Evolutionary conservation across 768 basidiomycete species (phyloP).

Genomic region (Mycena polygramma): DNA sequence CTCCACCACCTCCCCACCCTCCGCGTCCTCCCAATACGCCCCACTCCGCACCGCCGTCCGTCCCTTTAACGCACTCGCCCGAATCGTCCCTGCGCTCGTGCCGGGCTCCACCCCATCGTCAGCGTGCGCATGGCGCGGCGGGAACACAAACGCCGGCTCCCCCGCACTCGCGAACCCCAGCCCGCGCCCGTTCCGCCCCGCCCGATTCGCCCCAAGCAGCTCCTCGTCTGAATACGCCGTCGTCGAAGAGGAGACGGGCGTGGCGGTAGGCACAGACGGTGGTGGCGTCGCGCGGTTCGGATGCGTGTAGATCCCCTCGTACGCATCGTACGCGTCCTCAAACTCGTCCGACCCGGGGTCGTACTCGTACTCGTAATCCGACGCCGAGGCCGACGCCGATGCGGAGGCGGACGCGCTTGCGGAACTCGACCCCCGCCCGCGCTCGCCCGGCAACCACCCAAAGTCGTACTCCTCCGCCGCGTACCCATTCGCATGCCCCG

Average conservation of each 20-base stretch:
- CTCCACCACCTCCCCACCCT: constrained; percentile 21
- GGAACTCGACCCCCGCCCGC: background rate
- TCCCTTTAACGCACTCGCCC: constrained; percentile 41
- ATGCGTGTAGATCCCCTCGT: background rate
- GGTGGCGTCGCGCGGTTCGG: background rate
- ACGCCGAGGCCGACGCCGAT: background rate
- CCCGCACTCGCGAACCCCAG: background rate
- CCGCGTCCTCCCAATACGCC: constrained; percentile 3
- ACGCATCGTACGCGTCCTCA: background rate
- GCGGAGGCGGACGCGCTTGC: no score
- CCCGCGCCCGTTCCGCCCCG: background rate
- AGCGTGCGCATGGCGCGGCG: background rate
- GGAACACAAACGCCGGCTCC: constrained; percentile 25
- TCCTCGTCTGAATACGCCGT: constrained; percentile 36
- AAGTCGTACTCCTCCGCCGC: constrained; percentile 21
- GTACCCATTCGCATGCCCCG: no score
- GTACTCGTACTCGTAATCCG: constrained; percentile 13
- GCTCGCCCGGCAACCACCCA: constrained; percentile 31
- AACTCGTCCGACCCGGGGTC: background rate
- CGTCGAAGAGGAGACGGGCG: background rate
- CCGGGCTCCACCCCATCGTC: constrained; percentile 53
- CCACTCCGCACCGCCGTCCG: background rate
- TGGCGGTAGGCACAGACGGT: background rate
- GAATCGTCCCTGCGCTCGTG: constrained; percentile 61
- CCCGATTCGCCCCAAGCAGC: constrained; percentile 7